Evolutionary conservation across 2,329 filamentous ascomycete species (phyloP).

Genomic region (Coniochaeta sp.): DNA sequence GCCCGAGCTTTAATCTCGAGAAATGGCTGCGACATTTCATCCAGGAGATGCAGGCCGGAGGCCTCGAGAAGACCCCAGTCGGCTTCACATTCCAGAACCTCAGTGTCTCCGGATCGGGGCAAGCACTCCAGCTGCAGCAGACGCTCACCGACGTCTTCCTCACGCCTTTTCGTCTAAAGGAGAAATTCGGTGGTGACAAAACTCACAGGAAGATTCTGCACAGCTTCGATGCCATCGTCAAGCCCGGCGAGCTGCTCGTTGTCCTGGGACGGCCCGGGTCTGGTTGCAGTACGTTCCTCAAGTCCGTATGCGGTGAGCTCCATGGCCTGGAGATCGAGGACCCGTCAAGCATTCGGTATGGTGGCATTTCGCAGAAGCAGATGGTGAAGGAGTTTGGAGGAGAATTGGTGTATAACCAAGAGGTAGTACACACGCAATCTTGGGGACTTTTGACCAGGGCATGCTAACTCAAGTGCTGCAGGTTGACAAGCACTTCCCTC

Average conservation of each 20-base stretch:
- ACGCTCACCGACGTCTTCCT: constrained; percentile 54
- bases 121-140: constrained; percentile 60
- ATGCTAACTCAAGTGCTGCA: constrained; percentile 17
- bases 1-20: constrained; percentile 29
- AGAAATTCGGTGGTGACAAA: constrained; percentile 41
- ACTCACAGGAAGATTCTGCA: constrained; percentile 52
- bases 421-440: constrained; percentile 21
- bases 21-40: constrained; percentile 34
- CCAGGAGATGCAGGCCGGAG: constrained; percentile 41
- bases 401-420: constrained; percentile 67
- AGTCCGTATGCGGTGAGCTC: constrained; percentile 52
- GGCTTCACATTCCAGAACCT: constrained; percentile 59
- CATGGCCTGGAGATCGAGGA: constrained; percentile 47
- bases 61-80: constrained; percentile 42
- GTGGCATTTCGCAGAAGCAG: constrained; percentile 45
- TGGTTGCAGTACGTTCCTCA: constrained; percentile 58
- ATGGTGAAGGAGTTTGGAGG: constrained; percentile 56
- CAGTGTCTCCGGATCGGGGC: constrained; percentile 58
- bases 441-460: not conserved
- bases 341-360: constrained; percentile 49
- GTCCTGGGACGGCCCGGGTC: constrained; percentile 61
- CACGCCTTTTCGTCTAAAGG: constrained; percentile 48
- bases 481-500: constrained; percentile 66
- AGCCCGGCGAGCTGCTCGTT: constrained; percentile 58
- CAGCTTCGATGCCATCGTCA: constrained; percentile 56